Base-by-base conservation (phyloP, 192 early-diverging fungal species). In the Coemansia sp. region DNA sequence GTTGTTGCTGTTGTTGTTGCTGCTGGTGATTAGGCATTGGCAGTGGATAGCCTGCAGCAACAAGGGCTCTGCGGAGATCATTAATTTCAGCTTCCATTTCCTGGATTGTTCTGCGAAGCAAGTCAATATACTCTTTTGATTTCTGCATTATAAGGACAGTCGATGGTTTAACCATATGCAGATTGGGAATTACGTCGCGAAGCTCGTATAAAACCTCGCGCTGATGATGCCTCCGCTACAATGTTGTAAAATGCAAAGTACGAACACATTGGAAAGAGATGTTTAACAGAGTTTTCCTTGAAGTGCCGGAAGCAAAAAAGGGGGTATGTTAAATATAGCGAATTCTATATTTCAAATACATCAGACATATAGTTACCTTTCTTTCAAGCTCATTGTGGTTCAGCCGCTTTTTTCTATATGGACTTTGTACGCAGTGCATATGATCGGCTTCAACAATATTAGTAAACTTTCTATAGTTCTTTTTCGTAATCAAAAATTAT, bases 91-190 rank as follows among this genome's bases (percentile, higher is more conserved):
- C 62, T 46, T 85, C 83, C 73, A 85, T 74, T 54, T 77, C 73
- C 42, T 74, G 78, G 37, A 85, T 78, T 5, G 75, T 75, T 40
- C 72, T 60, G 18, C 79, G 78, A 21, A 85, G 63, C 40, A 78
- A 49, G 56, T 81, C 78, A 46, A 85, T 85, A 18, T 85, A 85
- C 19, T 85, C 83, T 37, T 81, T 81, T 4, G 83, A 72, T 39
- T 85, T 85, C 75, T 81, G 78, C 83, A 85, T 85, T 61, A 85
- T 85, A 32, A 81, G 66, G 8, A 85, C 83, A 0, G 83, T 81
- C 8, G 83, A 85, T 41, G 83, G 76, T 46, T 81, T 85, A 52
- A 78, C 75, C 42, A 76, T 72, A 41, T 76, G 75, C 12, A 85
- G 73, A 2, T 76, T 77, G 4, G 83, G 83, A 19, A 85, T 78